Percentiles rank a stretch among this genome's conserved stretches.
Evolutionary conservation across 805 yeast genomes (phyloP).

Genomic region (Lipomyces mesembrius): DNA sequence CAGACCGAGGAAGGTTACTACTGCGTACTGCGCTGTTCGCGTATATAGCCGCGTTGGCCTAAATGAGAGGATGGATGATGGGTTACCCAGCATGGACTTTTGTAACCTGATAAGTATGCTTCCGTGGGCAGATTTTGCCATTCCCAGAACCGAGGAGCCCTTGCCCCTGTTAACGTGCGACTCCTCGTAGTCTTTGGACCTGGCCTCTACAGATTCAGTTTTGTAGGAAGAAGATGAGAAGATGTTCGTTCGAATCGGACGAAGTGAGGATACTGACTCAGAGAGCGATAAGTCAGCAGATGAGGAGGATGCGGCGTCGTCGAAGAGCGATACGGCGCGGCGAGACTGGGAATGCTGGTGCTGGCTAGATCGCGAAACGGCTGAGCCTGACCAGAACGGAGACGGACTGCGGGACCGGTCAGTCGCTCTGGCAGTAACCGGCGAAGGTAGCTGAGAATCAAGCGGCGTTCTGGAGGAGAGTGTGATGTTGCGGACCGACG

Average conservation of each 20-base stretch:
- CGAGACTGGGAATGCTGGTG: conserved; percentile 11
- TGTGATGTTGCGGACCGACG: conserved; percentile 1
- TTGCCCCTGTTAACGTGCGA: neutral
- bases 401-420: conserved; percentile 6
- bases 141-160: neutral
- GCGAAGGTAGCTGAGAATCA: conserved; percentile 15
- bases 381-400: conserved; percentile 3
- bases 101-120: neutral
- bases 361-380: neutral
- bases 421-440: neutral
- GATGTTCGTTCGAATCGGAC: conserved; percentile 1
- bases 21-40: conserved; percentile 31
- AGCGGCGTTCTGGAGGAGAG: neutral
- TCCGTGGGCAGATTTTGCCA: neutral
- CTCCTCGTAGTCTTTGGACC: neutral
- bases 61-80: conserved; percentile 2
- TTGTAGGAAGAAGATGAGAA: neutral
- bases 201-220: neutral
- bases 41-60: conserved; percentile 26
- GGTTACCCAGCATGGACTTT: neutral
- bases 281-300: conserved; percentile 7
- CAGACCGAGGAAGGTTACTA: conserved; percentile 26
- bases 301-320: conserved; percentile 13
- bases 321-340: conserved; percentile 29
- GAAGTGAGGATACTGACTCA: neutral